A percentile compares a stretch with the other conserved stretches of the same genome.
phyloP scores from a whole-genome alignment of 306 rosid genomes.

The Prunus armeniaca region DNA sequence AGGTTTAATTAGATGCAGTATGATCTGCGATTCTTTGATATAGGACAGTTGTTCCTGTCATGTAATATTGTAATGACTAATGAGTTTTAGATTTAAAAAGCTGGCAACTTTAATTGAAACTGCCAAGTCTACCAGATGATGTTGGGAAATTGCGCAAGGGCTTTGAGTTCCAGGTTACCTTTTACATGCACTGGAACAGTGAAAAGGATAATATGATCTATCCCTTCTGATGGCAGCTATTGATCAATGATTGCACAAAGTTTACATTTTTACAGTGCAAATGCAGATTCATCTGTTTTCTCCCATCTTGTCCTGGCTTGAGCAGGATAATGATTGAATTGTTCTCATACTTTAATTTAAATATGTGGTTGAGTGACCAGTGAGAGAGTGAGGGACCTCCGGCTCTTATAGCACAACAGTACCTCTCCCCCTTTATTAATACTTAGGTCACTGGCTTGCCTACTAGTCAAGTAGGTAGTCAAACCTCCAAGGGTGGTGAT shows the following conservation, averaged over 20 bases:
- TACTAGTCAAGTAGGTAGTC: neutral
- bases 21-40: neutral
- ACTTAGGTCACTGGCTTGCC: neutral
- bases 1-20: neutral
- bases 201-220: constrained; percentile 31
- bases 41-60: neutral
- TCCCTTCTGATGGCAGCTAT: constrained; percentile 55
- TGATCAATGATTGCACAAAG: neutral
- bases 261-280: neutral
- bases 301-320: neutral
- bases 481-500: neutral
- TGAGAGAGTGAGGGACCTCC: neutral
- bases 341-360: neutral
- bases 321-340: neutral
- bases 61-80: neutral
- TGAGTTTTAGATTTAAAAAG: neutral
- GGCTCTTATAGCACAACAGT: neutral
- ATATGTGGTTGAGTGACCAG: neutral
- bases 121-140: constrained; percentile 33
- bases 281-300: neutral
- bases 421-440: neutral
- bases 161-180: constrained; percentile 37
- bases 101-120: constrained; percentile 1
- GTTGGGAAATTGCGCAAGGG: constrained; percentile 57
- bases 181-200: constrained; percentile 29